Percentiles rank a stretch among this genome's conserved stretches.
phyloP scores from a whole-genome alignment of 805 yeast species.

The Saccharomycopsis oosterbeekiorum region DNA sequence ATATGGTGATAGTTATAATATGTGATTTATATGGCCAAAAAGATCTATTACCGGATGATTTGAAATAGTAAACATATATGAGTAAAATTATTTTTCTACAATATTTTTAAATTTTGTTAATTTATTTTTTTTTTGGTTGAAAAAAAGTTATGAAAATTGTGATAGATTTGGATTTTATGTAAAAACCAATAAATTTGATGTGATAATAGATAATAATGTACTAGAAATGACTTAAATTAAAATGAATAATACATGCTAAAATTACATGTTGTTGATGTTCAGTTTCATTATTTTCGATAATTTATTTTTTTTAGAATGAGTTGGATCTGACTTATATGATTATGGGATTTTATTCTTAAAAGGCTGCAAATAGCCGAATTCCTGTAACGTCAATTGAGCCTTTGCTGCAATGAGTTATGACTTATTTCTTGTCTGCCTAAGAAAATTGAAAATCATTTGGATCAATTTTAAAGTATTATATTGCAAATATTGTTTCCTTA shows the following conservation, averaged over 20 bases:
- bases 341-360: no score
- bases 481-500: no score
- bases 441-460: no score
- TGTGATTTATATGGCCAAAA: slow-evolving; percentile 15
- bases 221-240: neutral
- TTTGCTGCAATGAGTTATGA: no score
- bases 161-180: neutral
- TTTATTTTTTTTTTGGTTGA: neutral
- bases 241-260: neutral
- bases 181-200: neutral
- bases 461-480: no score
- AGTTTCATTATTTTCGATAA: neutral
- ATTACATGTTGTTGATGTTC: neutral
- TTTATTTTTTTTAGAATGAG: no score
- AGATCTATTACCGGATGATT: slow-evolving; percentile 4
- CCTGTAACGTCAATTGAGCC: no score
- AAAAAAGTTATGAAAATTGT: neutral
- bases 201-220: neutral
- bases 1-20: slow-evolving; percentile 12
- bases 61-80: neutral
- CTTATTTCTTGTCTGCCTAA: no score
- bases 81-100: no score
- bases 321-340: no score
- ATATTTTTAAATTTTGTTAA: neutral
- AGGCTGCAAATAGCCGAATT: no score